Evolutionary conservation across 2,329 filamentous ascomycete genomes (phyloP), one percentile per base, ranked within the genome.

Genomic region (Penicillium expansum): DNA sequence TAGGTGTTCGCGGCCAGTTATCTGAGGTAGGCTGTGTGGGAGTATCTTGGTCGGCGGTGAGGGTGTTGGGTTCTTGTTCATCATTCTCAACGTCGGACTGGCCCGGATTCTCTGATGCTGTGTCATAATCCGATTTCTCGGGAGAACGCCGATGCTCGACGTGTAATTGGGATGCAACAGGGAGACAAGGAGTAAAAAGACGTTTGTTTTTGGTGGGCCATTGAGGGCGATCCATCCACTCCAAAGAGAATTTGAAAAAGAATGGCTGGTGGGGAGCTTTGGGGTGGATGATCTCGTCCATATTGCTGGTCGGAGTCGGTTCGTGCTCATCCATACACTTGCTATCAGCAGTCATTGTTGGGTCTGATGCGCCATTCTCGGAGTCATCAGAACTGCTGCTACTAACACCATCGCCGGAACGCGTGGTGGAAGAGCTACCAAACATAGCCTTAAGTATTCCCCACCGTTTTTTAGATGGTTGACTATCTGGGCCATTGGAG

Each of bases 181-280:
- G 85, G 13, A 87, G 77, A 39, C 79, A 78, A 1, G 85, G 85
- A 9, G 82, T 78, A 50, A 77, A 76, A 7, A 87, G 75, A 5
- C 80, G 79, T 71, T 76, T 76, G 78, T 84, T 71, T 72, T 81
- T 71, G 71, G 76, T 70, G 64, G 81, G 58, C 69, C 75, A 71
- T 64, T 79, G 69, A 69, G 81, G 72, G 66, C 81, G 80, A 56
- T 84, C 82, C 48, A 82, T 79, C 79, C 81, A 86, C 68, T 89
- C 86, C n/a, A 89, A 75, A 1, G 85, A 87, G 68, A 89, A 89
- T 58, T 84, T 86, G 77, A 89, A 89, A 60, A 79, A 84, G 62
- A 82, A 85, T 39, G 76, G 78, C 55, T 83, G 82, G 62, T 84
- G 82, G 45, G 71, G 72, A n/a, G 69, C 73, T 44, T 68, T 76